Evolutionary conservation across 2,329 filamentous ascomycete genomes (phyloP), one percentile per base, ranked within the genome.

Genomic region (Plenodomus biglobosus): DNA sequence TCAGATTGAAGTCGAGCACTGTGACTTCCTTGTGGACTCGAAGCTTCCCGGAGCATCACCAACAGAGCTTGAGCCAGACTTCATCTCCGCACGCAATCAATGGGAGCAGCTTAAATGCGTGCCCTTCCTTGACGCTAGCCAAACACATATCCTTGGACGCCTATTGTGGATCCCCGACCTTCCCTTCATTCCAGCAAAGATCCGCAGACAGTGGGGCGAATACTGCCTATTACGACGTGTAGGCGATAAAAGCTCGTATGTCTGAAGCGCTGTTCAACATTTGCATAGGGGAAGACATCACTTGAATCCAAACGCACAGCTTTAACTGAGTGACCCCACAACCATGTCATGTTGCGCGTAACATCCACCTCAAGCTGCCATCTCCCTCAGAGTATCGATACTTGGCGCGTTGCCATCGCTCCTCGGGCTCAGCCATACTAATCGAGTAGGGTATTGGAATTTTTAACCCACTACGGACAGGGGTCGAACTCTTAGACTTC

Each of bases 11-110:
- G 74, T 95, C 37, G 78, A 80, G 21, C 78, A 84, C 44, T 99
- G 94, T 71, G 79, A 84, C 8, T 96, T 95, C 71, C 68, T 99
- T 3, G 86, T 97, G 15, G 94, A 99, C 69, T 95, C 90, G 0
- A 86, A 88, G 52, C 90, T 92, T 61, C 85, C 87, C 0, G 75
- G 76, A 22, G 76, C 76, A 15, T 61, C 70, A 27, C 60, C 82
- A 66, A 86, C 90, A 1, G 77, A 80, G 0, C 79, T 86, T 10
- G 92, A 99, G 68, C 92, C 92, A 1, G 83, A 91, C 62, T 95
- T 94, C 64, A 77, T 90, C 16, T 78, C 84, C 2, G 87, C 96
- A 59, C 73, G 76, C 24, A 75, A 84, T n/a, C 80, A 81, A 15
- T 99, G 94, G 94, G 85, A 95, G 43, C 73, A 80, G 38, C 75